These are phyloP conservation scores for Trypanosoma brucei DNA, from an alignment of 208 protist genomes.

Conservation along the genomic window DNA sequence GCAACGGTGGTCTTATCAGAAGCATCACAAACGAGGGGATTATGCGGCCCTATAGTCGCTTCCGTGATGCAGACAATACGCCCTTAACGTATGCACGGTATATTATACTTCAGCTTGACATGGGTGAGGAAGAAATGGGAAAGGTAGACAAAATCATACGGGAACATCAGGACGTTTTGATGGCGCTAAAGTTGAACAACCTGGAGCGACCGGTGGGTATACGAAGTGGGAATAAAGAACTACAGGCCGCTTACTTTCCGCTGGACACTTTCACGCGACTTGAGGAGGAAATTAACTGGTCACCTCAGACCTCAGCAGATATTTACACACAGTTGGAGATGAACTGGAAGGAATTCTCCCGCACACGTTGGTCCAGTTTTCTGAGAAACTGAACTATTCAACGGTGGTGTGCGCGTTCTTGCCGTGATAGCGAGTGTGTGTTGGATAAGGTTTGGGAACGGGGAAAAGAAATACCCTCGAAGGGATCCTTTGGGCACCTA, in stretches of 20 bases:
- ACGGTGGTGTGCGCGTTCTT: not conserved
- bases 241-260: slow-evolving; percentile 65
- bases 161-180: slow-evolving; percentile 81
- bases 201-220: slow-evolving; percentile 64
- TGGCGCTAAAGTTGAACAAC: slow-evolving; percentile 66
- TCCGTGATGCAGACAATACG: slow-evolving; percentile 76
- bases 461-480: no score
- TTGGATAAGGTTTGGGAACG: no score
- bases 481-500: no score
- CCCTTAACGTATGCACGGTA: slow-evolving; percentile 81
- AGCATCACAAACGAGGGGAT: slow-evolving; percentile 85
- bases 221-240: slow-evolving; percentile 24
- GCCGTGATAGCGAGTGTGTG: no score
- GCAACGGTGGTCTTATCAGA: slow-evolving; percentile 75
- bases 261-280: slow-evolving; percentile 82
- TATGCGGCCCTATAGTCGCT: slow-evolving; percentile 80
- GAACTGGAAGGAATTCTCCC: slow-evolving; percentile 92
- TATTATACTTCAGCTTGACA: slow-evolving; percentile 77
- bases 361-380: slow-evolving; percentile 86
- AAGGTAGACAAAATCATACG: slow-evolving; percentile 75
- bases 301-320: slow-evolving; percentile 78
- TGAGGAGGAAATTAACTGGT: slow-evolving; percentile 90
- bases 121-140: slow-evolving; percentile 78
- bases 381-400: slow-evolving; percentile 53
- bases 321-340: slow-evolving; percentile 88